Evolutionary conservation across 495 filamentous ascomycete species (phyloP).

Genomic region (Penicillium silybi): DNA sequence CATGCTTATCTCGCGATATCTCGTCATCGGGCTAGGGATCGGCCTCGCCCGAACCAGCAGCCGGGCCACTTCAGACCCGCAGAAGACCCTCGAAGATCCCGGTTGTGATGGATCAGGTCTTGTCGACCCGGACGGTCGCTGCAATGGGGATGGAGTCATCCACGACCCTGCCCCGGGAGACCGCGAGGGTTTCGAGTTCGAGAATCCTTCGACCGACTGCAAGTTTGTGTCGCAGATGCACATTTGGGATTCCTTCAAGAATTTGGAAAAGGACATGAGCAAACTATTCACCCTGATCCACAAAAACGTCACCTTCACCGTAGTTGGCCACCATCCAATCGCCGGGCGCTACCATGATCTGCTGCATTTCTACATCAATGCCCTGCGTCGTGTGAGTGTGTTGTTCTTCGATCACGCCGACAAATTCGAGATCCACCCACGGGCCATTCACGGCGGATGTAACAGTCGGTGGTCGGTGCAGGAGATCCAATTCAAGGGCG

Average conservation of each 20-base stretch:
- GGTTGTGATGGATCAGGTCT: constrained; percentile 21
- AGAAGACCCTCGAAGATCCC: constrained; percentile 7
- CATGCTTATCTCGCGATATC: constrained; percentile 4
- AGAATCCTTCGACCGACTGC: constrained; percentile 34
- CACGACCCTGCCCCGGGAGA: constrained; percentile 14
- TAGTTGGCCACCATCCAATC: constrained; percentile 35
- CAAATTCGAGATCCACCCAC: constrained; percentile 32
- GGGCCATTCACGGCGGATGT: constrained; percentile 35
- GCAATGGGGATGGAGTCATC: constrained; percentile 24
- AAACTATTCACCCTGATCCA: constrained; percentile 34
- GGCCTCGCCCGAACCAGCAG: constrained; percentile 2
- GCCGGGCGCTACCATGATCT: constrained; percentile 34
- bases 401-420: constrained; percentile 30
- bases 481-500: constrained; percentile 32
- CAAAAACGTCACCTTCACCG: constrained; percentile 33
- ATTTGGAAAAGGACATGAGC: constrained; percentile 35
- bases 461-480: constrained; percentile 32
- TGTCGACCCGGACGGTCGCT: constrained; percentile 21
- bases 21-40: constrained; percentile 12
- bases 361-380: constrained; percentile 39
- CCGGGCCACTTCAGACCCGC: background rate
- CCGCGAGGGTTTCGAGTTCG: constrained; percentile 32
- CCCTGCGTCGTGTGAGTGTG: constrained; percentile 30
- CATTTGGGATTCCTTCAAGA: constrained; percentile 37
- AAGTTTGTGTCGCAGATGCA: constrained; percentile 32